phyloP scores from a whole-genome alignment of 139 green algal species.

The Tetradesmus obliquus region DNA sequence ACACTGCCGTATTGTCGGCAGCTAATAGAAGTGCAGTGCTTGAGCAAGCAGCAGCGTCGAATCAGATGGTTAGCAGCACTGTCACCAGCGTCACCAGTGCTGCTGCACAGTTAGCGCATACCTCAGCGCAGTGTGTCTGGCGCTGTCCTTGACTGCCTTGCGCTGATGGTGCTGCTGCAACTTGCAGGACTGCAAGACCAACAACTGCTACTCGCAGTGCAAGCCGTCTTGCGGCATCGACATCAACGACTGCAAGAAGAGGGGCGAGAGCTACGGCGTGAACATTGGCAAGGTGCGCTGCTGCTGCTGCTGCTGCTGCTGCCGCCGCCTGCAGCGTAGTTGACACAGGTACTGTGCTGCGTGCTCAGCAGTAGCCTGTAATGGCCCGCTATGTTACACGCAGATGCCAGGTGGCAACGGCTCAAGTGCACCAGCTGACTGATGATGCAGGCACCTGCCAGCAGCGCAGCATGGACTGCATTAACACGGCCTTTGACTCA shows the following conservation, averaged over 20 bases:
- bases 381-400: no score
- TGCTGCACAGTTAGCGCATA: background rate
- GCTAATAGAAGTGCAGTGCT: no score
- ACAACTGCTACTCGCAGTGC: slow-evolving; percentile 12
- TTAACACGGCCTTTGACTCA: no score
- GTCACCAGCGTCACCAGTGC: background rate
- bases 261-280: background rate
- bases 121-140: background rate
- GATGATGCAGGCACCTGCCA: no score
- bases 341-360: no score
- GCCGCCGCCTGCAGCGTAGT: no score
- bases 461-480: no score
- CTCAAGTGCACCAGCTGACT: no score
- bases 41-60: no score
- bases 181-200: slow-evolving; percentile 7
- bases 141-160: background rate
- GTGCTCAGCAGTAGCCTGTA: no score
- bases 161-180: background rate
- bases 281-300: background rate
- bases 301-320: no score
- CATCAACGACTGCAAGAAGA: slow-evolving; percentile 25
- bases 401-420: no score
- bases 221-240: background rate
- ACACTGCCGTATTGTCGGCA: background rate
- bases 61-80: background rate